Percentiles rank a stretch among this genome's conserved stretches.
Evolutionary conservation across 306 rosid species (phyloP).

Genomic region (Aeschynomene evenia): DNA sequence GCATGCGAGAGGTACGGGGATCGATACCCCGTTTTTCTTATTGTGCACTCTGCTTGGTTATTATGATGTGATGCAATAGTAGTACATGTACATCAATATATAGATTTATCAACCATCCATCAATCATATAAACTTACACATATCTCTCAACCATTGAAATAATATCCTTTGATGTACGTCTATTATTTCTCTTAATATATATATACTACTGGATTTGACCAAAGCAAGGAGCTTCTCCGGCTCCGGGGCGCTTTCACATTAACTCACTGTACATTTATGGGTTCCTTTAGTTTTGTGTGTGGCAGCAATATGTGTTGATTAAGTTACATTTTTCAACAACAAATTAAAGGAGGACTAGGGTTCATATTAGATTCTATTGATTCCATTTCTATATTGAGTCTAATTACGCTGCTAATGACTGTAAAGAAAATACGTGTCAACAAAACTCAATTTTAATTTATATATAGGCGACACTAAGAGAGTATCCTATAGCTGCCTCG

Average conservation of each 20-base stretch:
- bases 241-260: constrained; percentile 21
- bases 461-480: constrained; percentile 36
- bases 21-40: background rate
- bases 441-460: constrained; percentile 27
- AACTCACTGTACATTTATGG: background rate
- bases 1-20: background rate
- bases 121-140: too few relatives aligned
- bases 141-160: too few relatives aligned
- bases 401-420: constrained; percentile 23
- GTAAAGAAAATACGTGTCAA: constrained; percentile 12
- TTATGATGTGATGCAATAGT: too few relatives aligned
- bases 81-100: too few relatives aligned
- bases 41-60: too few relatives aligned
- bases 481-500: constrained; percentile 30
- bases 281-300: background rate
- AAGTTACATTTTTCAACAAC: background rate
- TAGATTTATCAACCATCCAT: too few relatives aligned
- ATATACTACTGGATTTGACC: constrained; percentile 28
- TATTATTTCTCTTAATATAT: too few relatives aligned
- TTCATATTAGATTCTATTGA: background rate
- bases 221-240: constrained; percentile 25
- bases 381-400: constrained; percentile 21
- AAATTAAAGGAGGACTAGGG: background rate
- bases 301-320: background rate
- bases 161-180: too few relatives aligned